Conservation (phyloP, 345 rosid species). For the Gossypium thurberi region DNA sequence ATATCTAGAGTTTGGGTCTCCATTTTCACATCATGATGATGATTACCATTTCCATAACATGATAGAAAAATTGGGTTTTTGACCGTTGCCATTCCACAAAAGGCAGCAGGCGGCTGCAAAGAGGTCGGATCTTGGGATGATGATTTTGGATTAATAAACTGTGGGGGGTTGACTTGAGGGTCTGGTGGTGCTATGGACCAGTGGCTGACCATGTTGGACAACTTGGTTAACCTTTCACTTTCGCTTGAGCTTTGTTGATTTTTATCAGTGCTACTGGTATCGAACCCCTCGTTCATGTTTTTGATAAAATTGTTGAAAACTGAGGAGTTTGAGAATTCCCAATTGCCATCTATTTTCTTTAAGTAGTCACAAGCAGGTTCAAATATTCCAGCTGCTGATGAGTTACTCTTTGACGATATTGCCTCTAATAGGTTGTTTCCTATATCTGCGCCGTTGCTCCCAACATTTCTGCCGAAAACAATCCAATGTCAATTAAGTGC, state of each 20-base stretch:
- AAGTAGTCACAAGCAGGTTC: constrained; percentile 43
- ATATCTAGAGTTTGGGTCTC: constrained; percentile 17
- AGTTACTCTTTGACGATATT: constrained; percentile 41
- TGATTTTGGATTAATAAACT: constrained; percentile 22
- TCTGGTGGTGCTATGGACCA: constrained; percentile 73
- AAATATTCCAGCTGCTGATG: constrained; percentile 29
- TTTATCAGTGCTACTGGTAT: not conserved
- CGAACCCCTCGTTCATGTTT: constrained; percentile 19
- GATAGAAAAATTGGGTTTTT: constrained; percentile 21
- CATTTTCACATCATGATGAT: constrained; percentile 24
- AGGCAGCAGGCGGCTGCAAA: constrained; percentile 12
- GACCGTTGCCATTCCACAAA: constrained; percentile 1
- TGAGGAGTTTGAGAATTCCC: constrained; percentile 35
- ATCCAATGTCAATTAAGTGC: not conserved
- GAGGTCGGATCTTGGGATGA: constrained; percentile 32
- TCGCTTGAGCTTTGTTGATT: constrained; percentile 14
- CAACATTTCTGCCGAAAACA: constrained; percentile 30
- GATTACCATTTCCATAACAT: constrained; percentile 14
- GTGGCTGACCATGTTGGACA: constrained; percentile 48
- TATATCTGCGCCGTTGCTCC: constrained; percentile 36
- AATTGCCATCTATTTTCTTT: constrained; percentile 39
- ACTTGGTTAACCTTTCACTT: constrained; percentile 36
- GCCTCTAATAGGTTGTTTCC: constrained; percentile 49
- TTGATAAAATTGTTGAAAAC: constrained; percentile 28
- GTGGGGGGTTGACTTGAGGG: constrained; percentile 27